Evolutionary conservation across 106 monocot species (phyloP), one percentile per base, ranked within the genome.

Genomic region (Dioscorea dumetorum): DNA sequence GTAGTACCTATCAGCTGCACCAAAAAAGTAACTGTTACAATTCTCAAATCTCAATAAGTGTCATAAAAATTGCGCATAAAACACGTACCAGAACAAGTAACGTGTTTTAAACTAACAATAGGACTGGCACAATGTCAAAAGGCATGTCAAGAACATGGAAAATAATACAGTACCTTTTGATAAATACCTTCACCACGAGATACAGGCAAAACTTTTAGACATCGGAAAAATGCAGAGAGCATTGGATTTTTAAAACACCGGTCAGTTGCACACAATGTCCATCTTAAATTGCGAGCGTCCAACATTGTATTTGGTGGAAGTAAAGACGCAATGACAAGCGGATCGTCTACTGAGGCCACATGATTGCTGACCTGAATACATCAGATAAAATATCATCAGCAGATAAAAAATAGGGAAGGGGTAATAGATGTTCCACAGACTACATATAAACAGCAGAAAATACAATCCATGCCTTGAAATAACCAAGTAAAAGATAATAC

Each of bases 171-270:
- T 84, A 94, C 94, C 90, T 87, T 81, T 59, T 94, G 94, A 24
- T 94, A 94, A 51, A 90, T 72, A 24, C 94, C 94, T 48, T 94
- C 94, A 48, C 94, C 94, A 62, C 90, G 87, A 34, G 94, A 94
- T 72, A 94, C 90, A 56, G 94, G 94, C 41, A 94, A 77, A 54
- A 94, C 94, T 70, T 94, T 94, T 22, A 90, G 80, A 77, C 82
- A 87, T 48, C 66, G 59, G 34, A 94, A 94, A 71, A 94, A 94
- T 69, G 94, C 61, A 63, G 94, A 94, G 5, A 85, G 57, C 49
- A 73, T 50, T 56, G 83, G 79, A 75, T 88, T 94, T 34, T 68
- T 87, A 57, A 94, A 94, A 60, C 94, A 94, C 48, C 94, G 76
- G 63, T 94, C 94, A 57, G 78, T 85, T 54, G 94, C 94, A 79